phyloP scores from a whole-genome alignment of 148 eudicot genomes.

The Rhododendron ovatum region DNA sequence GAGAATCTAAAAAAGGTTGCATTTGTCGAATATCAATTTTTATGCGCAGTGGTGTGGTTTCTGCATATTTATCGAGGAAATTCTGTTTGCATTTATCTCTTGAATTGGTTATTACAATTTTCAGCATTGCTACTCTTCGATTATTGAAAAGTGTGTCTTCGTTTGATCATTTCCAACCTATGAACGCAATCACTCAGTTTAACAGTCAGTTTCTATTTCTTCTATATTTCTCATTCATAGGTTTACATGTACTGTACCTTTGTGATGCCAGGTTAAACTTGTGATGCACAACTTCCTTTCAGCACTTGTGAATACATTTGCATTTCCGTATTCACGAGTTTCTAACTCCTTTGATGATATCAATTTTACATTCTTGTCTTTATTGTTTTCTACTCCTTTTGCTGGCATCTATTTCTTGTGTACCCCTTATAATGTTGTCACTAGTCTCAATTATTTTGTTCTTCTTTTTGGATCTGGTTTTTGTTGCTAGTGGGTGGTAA shows the following conservation, averaged over 20 bases:
- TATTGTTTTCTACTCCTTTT: background rate
- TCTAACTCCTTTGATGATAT: background rate
- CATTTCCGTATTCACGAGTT: background rate
- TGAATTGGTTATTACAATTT: background rate
- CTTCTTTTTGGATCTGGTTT: background rate
- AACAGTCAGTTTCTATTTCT: background rate
- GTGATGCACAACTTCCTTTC: background rate
- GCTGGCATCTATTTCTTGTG: background rate
- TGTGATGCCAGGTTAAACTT: background rate
- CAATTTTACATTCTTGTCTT: background rate
- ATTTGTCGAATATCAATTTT: background rate
- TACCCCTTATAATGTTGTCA: background rate
- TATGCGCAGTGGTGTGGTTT: background rate
- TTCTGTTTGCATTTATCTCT: background rate
- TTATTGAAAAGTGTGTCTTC: background rate
- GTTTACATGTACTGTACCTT: background rate
- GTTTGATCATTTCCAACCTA: background rate
- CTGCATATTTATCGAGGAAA: background rate
- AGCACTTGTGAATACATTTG: background rate
- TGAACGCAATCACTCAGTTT: background rate
- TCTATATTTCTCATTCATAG: background rate
- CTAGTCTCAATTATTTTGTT: background rate
- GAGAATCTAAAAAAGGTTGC: background rate
- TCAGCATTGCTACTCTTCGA: background rate
- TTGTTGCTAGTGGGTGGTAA: constrained; percentile 81